Conservation (phyloP, 768 basidiomycete genomes). For the Mycena latifolia region DNA sequence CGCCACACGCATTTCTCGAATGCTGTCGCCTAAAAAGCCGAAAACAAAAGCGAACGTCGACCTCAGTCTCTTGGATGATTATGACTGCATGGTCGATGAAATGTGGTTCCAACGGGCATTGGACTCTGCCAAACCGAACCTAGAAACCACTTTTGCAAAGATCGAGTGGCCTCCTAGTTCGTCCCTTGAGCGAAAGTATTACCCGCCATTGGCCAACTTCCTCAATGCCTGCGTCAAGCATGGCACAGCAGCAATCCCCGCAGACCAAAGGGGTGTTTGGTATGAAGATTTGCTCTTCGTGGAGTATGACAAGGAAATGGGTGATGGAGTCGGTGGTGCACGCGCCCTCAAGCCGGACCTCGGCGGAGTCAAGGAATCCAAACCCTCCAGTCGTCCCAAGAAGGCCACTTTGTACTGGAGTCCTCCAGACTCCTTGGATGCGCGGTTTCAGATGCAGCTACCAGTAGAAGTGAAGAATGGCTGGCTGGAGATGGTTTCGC, state of each 20-base stretch:
- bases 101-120: neutral
- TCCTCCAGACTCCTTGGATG: neutral
- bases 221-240: neutral
- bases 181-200: neutral
- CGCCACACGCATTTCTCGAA: neutral
- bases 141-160: too few species aligned
- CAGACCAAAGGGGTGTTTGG: neutral
- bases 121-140: neutral
- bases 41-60: too few species aligned
- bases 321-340: neutral
- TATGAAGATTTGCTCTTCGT: neutral
- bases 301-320: neutral
- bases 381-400: too few species aligned
- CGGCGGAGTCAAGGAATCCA: neutral
- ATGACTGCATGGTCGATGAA: neutral
- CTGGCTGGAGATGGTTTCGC: conserved; percentile 28
- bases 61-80: neutral
- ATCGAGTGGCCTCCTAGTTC: neutral
- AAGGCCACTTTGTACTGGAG: neutral
- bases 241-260: neutral
- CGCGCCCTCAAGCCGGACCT: conserved; percentile 8
- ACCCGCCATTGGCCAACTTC: neutral
- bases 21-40: conserved; percentile 2
- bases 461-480: conserved; percentile 33
- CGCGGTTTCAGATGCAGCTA: neutral